These are phyloP conservation scores for Drechmeria coniospora DNA, from an alignment of 2,329 filamentous ascomycete species.

Conservation along the genomic window DNA sequence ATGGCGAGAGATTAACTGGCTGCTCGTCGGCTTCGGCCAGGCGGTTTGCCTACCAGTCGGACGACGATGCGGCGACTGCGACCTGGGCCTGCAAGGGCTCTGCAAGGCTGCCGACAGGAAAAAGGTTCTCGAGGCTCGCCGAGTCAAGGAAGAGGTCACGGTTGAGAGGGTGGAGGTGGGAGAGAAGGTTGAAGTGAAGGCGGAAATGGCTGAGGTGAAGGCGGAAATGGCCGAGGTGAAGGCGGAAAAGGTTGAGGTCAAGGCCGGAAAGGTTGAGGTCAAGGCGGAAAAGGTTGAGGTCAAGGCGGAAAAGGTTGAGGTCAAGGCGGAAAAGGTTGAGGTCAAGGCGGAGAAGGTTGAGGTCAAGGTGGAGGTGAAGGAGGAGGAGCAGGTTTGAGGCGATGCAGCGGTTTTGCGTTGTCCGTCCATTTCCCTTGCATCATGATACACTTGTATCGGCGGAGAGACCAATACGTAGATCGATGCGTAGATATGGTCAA, in stretches of 20 bases:
- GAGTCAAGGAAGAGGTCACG: constrained; percentile 18
- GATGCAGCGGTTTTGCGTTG: too few relatives aligned
- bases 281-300: constrained; percentile 6
- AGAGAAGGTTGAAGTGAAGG: constrained; percentile 11
- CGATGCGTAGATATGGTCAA: too few relatives aligned
- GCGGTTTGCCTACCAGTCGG: constrained; percentile 71
- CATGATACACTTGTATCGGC: too few relatives aligned
- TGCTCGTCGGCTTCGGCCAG: constrained; percentile 81
- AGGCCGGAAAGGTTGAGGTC: too few relatives aligned
- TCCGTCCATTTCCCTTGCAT: too few relatives aligned
- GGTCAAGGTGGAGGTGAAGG: too few relatives aligned
- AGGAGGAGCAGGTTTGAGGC: too few relatives aligned
- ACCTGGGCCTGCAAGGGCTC: constrained; percentile 57
- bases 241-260: constrained; percentile 2
- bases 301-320: not conserved
- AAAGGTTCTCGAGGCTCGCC: constrained; percentile 43
- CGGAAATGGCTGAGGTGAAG: constrained; percentile 9
- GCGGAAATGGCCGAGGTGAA: too few relatives aligned
- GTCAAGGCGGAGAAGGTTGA: too few relatives aligned
- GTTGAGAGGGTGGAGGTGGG: constrained; percentile 12
- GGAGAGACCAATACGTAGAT: too few relatives aligned
- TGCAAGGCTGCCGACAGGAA: constrained; percentile 58
- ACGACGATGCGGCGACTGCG: constrained; percentile 71
- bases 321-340: too few relatives aligned
- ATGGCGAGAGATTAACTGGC: constrained; percentile 85